Evolutionary conservation across 2,329 filamentous ascomycete species (phyloP).

Genomic region (Sporothrix globosa): DNA sequence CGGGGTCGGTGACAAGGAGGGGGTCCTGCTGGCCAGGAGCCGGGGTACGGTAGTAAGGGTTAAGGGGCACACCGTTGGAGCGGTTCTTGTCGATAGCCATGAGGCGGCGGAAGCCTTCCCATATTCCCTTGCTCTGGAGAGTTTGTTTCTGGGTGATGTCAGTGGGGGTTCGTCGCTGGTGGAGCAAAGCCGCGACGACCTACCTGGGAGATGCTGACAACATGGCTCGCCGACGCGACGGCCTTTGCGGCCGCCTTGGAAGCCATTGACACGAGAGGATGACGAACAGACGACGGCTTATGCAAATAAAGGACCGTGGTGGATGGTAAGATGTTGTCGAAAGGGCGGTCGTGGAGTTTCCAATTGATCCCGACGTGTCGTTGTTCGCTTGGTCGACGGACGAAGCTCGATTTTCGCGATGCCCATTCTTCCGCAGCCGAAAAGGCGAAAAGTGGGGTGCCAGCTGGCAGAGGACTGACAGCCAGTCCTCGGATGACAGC

Average conservation of each 20-base stretch:
- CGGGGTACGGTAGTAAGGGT: constrained; percentile 89
- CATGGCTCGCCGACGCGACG: constrained; percentile 52
- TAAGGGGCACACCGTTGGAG: constrained; percentile 88
- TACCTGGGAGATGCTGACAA: constrained; percentile 64
- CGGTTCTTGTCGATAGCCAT: constrained; percentile 84
- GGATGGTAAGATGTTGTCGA: not conserved
- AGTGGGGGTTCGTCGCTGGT: not conserved
- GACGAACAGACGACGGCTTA: not conserved
- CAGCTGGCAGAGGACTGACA: constrained; percentile 29
- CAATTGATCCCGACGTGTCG: constrained; percentile 12
- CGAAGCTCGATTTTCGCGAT: constrained; percentile 28
- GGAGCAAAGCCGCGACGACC: constrained; percentile 34
- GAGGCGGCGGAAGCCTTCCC: constrained; percentile 77
- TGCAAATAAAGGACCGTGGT: not conserved
- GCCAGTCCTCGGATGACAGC: constrained; percentile 15
- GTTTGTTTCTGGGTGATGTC: constrained; percentile 79
- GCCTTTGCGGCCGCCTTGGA: constrained; percentile 61
- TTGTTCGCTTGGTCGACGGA: not conserved
- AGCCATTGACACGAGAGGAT: constrained; percentile 53
- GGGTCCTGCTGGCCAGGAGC: constrained; percentile 75
- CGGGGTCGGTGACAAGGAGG: constrained; percentile 74
- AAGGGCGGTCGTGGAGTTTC: not conserved
- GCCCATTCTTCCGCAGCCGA: constrained; percentile 22
- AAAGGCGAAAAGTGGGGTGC: constrained; percentile 22
- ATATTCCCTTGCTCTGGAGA: constrained; percentile 84